Conservation (phyloP, 2,329 filamentous ascomycete genomes). For the Pseudocercospora cruenta region DNA sequence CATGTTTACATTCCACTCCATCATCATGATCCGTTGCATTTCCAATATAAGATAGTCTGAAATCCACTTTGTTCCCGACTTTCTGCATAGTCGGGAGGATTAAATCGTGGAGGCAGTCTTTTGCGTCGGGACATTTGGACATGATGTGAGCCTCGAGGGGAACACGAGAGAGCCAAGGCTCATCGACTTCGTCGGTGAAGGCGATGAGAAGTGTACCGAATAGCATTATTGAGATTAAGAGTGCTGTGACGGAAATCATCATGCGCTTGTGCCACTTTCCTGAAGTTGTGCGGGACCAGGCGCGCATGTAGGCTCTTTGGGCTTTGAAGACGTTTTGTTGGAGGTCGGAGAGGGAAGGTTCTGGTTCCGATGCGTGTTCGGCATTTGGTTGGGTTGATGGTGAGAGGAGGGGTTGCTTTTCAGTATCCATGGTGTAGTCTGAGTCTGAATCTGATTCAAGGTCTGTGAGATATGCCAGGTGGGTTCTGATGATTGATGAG, state of each 20-base stretch:
- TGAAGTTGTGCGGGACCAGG: conserved; percentile 37
- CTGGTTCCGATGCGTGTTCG: conserved; percentile 1
- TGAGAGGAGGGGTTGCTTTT: conserved; percentile 35
- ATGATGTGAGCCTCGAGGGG: conserved; percentile 94
- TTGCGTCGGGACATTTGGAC: conserved; percentile 89
- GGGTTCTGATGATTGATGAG: no score
- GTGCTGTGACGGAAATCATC: conserved; percentile 35
- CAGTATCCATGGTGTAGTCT: conserved; percentile 21
- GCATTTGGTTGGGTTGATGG: not conserved
- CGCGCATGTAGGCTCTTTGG: conserved; percentile 39
- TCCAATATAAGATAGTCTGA: conserved; percentile 88
- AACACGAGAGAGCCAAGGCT: conserved; percentile 59
- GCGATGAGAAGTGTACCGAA: conserved; percentile 2
- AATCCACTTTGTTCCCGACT: conserved; percentile 82
- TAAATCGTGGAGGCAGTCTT: conserved; percentile 77
- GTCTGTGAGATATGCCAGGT: not conserved
- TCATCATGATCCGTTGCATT: conserved; percentile 72
- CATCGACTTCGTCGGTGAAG: conserved; percentile 26
- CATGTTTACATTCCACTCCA: conserved; percentile 86
- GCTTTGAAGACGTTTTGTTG: conserved; percentile 36
- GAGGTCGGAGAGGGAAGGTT: conserved; percentile 36
- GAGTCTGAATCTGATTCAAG: not conserved
- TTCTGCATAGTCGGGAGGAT: conserved; percentile 85
- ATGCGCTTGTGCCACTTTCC: conserved; percentile 38
- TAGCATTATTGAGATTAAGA: no score